Percentiles rank a stretch among this genome's conserved stretches.
phyloP scores from a whole-genome alignment of 2,329 filamentous ascomycete genomes.

The Penicillium sp. region DNA sequence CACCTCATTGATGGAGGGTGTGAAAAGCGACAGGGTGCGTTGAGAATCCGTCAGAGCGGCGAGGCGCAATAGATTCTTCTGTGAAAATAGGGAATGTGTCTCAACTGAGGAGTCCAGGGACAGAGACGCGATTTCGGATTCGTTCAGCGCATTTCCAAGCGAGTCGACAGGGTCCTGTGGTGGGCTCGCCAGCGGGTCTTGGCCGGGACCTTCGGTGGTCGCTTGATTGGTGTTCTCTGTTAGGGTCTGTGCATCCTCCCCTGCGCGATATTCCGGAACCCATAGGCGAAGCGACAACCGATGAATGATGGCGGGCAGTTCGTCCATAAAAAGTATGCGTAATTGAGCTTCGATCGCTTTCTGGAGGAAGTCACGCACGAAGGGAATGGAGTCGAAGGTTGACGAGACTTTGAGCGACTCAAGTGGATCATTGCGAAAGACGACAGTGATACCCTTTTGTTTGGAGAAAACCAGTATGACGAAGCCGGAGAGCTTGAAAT shows the following conservation, averaged over 20 bases:
- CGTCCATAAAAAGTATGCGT: slow-evolving; percentile 94
- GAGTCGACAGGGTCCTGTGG: slow-evolving; percentile 80
- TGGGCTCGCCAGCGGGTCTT: slow-evolving; percentile 79
- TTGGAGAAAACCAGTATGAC: slow-evolving; percentile 97
- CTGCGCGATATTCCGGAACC: slow-evolving; percentile 79
- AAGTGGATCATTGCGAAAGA: slow-evolving; percentile 96
- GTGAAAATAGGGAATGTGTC: slow-evolving; percentile 86
- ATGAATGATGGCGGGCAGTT: slow-evolving; percentile 94
- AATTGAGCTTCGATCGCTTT: slow-evolving; percentile 93
- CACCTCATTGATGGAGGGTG: slow-evolving; percentile 83
- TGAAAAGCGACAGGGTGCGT: slow-evolving; percentile 86
- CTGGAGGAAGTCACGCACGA: slow-evolving; percentile 95
- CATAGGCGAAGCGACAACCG: slow-evolving; percentile 83
- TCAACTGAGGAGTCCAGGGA: slow-evolving; percentile 78
- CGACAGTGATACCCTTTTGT: slow-evolving; percentile 92
- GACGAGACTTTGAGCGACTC: slow-evolving; percentile 98
- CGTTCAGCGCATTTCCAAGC: slow-evolving; percentile 73
- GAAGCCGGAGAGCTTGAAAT: slow-evolving; percentile 93
- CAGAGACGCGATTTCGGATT: slow-evolving; percentile 72
- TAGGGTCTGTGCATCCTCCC: slow-evolving; percentile 59
- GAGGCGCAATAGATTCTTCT: slow-evolving; percentile 85
- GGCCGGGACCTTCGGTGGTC: slow-evolving; percentile 58
- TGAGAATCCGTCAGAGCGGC: slow-evolving; percentile 84
- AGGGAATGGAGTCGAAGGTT: slow-evolving; percentile 98
- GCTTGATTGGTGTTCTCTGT: slow-evolving; percentile 47